Percentiles rank a stretch among this genome's conserved stretches.
Evolutionary conservation across 345 rosid genomes (phyloP).

Genomic region (Gossypium mustelinum): DNA sequence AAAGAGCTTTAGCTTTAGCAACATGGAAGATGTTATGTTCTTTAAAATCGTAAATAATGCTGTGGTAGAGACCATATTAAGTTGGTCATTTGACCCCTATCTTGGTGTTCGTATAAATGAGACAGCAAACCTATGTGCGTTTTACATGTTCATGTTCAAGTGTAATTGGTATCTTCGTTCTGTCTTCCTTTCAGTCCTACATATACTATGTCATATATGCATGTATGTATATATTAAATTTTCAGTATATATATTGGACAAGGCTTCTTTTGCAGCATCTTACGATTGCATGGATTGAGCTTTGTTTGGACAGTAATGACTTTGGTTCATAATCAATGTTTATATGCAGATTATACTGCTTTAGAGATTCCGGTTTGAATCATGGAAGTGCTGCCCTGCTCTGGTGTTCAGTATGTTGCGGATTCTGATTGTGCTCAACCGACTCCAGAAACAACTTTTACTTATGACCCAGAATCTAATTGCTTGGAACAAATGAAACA

Average conservation of each 20-base stretch:
- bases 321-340: conserved; percentile 12
- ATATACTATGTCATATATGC: neutral
- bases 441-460: conserved; percentile 28
- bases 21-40: neutral
- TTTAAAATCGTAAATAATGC: neutral
- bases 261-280: conserved; percentile 1
- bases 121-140: neutral
- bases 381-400: conserved; percentile 59
- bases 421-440: conserved; percentile 42
- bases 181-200: neutral
- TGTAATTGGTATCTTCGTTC: neutral
- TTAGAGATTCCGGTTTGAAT: conserved; percentile 23
- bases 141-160: neutral
- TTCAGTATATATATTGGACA: neutral
- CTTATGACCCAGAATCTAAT: conserved; percentile 33
- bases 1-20: neutral
- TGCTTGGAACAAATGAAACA: conserved; percentile 30
- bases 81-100: neutral
- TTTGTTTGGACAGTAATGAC: conserved; percentile 30
- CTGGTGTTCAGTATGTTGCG: conserved; percentile 44
- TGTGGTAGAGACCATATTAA: neutral
- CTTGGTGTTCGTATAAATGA: neutral
- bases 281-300: conserved; percentile 14
- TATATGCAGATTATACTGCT: conserved; percentile 14
- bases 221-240: neutral